phyloP scores from a whole-genome alignment of 441 rosid species.

The Bocquillonia castaneifolia region DNA sequence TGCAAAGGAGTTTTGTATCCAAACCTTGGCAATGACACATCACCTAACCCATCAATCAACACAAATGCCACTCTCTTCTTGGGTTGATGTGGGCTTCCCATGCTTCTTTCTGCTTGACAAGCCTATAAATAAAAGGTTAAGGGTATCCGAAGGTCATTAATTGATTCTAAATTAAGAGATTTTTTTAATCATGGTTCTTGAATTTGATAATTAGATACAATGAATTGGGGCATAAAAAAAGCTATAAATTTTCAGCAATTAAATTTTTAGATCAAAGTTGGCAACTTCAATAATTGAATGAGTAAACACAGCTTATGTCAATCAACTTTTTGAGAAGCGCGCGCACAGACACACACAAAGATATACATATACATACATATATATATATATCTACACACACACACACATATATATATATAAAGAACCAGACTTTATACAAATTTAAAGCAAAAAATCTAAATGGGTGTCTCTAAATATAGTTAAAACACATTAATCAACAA shows the following conservation, averaged over 20 bases:
- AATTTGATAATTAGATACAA: neutral
- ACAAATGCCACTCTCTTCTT: conserved; percentile 80
- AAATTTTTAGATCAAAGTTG: neutral
- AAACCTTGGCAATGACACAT: conserved; percentile 71
- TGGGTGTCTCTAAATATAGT: neutral
- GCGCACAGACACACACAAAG: neutral
- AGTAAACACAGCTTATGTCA: neutral
- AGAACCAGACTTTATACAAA: neutral
- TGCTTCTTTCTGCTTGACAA: conserved; percentile 16
- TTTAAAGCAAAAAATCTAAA: neutral
- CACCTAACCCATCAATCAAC: conserved; percentile 85
- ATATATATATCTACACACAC: too few species aligned
- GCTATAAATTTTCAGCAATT: neutral
- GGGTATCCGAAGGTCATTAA: too few species aligned
- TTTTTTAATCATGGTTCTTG: neutral
- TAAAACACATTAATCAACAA: neutral
- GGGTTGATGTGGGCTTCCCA: conserved; percentile 36
- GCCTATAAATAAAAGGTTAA: neutral
- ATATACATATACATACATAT: too few species aligned
- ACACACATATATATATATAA: too few species aligned
- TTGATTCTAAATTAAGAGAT: neutral
- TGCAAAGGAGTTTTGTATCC: conserved; percentile 76
- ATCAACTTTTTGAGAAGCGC: neutral
- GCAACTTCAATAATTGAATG: neutral
- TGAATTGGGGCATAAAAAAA: neutral